Evolutionary conservation across 345 rosid genomes (phyloP).

Genomic region (Eucalyptus guilfoylei): DNA sequence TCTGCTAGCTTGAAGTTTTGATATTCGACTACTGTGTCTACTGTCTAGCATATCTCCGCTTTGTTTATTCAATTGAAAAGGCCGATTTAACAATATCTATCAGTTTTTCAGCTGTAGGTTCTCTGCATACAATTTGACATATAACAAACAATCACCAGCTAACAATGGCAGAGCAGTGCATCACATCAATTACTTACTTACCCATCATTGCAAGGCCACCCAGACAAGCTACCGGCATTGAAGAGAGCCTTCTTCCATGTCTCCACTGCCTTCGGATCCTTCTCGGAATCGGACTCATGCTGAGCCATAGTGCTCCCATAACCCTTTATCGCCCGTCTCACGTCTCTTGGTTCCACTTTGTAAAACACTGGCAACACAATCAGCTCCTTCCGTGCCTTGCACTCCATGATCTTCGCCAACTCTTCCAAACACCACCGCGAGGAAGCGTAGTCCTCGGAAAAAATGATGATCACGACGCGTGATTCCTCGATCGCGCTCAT

Average conservation of each 20-base stretch:
- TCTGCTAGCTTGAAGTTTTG: too few species aligned
- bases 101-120: too few species aligned
- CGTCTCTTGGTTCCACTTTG: background rate
- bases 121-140: too few species aligned
- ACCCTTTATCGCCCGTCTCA: accelerated
- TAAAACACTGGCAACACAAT: background rate
- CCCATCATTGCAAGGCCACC: accelerated
- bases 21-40: too few species aligned
- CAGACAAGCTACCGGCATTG: background rate
- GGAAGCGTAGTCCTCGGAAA: accelerated
- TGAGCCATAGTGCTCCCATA: background rate
- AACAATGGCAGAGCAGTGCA: too few species aligned
- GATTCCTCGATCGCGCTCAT: background rate
- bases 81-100: too few species aligned
- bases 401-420: background rate
- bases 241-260: background rate
- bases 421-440: background rate
- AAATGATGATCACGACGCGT: accelerated
- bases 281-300: accelerated
- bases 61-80: too few species aligned
- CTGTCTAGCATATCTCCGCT: too few species aligned
- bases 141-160: too few species aligned
- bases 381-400: background rate
- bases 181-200: background rate
- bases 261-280: accelerated